Evolutionary conservation across 129 eudicot genomes (phyloP), one percentile per base, ranked within the genome.

Genomic region (Mikania micrantha): DNA sequence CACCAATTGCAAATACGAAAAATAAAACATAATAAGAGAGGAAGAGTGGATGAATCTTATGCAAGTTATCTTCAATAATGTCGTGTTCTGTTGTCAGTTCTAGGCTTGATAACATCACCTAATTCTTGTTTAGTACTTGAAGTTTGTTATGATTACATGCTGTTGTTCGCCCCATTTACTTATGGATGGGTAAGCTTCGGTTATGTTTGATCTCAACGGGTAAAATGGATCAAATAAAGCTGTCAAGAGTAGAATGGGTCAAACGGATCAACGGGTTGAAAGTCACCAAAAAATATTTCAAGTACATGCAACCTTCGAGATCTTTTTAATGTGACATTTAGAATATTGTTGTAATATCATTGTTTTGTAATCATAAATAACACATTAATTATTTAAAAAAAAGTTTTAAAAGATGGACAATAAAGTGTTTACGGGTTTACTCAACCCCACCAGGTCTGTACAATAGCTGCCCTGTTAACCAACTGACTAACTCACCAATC

Each of bases 21-120:
- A 50, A 2, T 3, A 21, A 50, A 50, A 50, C 6, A 7, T 21
- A 50, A 9, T 22, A 50, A 50, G 57, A 20, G 2, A 49, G 11
- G 0, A 49, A 49, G 1, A 58, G 17, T 29, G 15, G 63, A 20
- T 69, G 11, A 57, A 9, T 59, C 44, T 20, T 31, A 59, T 56
- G 66, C 38, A 17, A 27, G 40, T 65, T 64, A 22, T 25, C 24
- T 24, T 41, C 17, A 64, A 15, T 9, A n/a, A 66, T 45, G 71
- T 28, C 32, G 2, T 4, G 29, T 66, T 66, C 17, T 3, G 59
- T 65, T 44, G 40, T 66, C 39, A 45, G 59, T 20, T 66, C 45
- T 66, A 66, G 41, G 45, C 60, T 66, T 66, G 60, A 49, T 48
- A 50, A 48, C 31, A 45, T 44, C 44, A 45, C 42, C 6, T 5